Evolutionary conservation across 1,284 basidiomycete species (phyloP).

Genomic region (Heterobasidion annosum): DNA sequence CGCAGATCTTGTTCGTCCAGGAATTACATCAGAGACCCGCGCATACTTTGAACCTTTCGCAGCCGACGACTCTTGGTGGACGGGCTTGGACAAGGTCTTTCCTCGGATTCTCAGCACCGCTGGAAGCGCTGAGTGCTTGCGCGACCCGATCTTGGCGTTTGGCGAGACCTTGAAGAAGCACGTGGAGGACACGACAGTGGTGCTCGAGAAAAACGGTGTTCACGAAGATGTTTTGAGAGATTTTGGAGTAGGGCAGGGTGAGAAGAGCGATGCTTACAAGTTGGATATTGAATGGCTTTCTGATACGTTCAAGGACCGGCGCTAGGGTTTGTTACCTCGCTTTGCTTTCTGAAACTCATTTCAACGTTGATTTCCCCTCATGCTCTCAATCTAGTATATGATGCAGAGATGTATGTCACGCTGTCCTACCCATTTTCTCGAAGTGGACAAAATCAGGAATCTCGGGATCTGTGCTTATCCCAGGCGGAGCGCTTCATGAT

Average conservation of each 20-base stretch:
- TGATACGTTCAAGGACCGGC: background rate
- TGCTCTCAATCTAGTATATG: too few species aligned
- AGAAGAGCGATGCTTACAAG: background rate
- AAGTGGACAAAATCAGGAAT: too few species aligned
- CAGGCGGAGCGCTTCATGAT: too few species aligned
- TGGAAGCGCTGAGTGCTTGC: slow-evolving; percentile 25
- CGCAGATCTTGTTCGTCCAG: background rate
- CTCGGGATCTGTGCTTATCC: too few species aligned
- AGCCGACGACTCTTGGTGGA: background rate
- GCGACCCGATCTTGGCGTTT: slow-evolving; percentile 26
- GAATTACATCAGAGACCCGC: background rate
- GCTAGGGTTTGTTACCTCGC: background rate
- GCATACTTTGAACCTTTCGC: background rate
- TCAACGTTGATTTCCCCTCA: too few species aligned
- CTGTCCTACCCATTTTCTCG: too few species aligned
- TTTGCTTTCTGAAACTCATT: too few species aligned
- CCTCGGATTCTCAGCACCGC: slow-evolving; percentile 24
- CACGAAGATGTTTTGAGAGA: slow-evolving; percentile 23
- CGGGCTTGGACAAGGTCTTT: slow-evolving; percentile 11
- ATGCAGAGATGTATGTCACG: too few species aligned
- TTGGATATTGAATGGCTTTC: background rate
- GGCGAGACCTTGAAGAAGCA: slow-evolving; percentile 16
- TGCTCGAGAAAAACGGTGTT: slow-evolving; percentile 23
- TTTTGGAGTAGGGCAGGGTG: slow-evolving; percentile 6
- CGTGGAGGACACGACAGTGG: slow-evolving; percentile 17